These are phyloP conservation scores for Pseudogymnoascus pannorum DNA, from an alignment of 2,329 filamentous ascomycete species.

Conservation along the genomic window DNA sequence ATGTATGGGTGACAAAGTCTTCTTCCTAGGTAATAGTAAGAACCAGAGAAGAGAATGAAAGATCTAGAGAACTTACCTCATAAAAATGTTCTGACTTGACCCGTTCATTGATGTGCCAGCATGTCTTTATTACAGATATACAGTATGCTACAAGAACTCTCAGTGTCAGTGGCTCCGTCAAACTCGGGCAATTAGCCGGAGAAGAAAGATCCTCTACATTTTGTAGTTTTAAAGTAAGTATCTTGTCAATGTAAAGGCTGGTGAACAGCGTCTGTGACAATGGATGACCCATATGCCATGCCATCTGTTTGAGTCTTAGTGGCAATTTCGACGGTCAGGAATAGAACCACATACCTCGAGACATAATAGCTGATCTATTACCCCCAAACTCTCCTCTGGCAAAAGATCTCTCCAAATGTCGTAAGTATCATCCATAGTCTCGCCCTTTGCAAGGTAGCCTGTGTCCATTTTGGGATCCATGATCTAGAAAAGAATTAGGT, in stretches of 20 bases:
- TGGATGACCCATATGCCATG: constrained; percentile 94
- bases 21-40: constrained; percentile 59
- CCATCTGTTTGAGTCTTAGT: constrained; percentile 54
- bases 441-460: constrained; percentile 69
- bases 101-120: constrained; percentile 67
- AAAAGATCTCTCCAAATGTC: constrained; percentile 61
- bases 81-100: constrained; percentile 84
- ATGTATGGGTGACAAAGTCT: constrained; percentile 91
- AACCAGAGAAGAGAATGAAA: background rate
- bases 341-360: constrained; percentile 56
- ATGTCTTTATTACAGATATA: constrained; percentile 74
- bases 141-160: constrained; percentile 78
- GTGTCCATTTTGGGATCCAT: constrained; percentile 99
- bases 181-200: constrained; percentile 13
- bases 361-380: constrained; percentile 88
- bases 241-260: constrained; percentile 78
- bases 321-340: background rate
- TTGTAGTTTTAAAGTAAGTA: constrained; percentile 64
- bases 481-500: constrained; percentile 51
- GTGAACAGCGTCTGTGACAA: constrained; percentile 92
- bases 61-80: constrained; percentile 50
- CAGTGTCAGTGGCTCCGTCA: constrained; percentile 42
- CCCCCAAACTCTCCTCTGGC: constrained; percentile 77
- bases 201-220: constrained; percentile 46
- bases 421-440: constrained; percentile 78